Evolutionary conservation across 2,329 filamentous ascomycete genomes (phyloP).

Genomic region (Chrysoporthe cubensis): DNA sequence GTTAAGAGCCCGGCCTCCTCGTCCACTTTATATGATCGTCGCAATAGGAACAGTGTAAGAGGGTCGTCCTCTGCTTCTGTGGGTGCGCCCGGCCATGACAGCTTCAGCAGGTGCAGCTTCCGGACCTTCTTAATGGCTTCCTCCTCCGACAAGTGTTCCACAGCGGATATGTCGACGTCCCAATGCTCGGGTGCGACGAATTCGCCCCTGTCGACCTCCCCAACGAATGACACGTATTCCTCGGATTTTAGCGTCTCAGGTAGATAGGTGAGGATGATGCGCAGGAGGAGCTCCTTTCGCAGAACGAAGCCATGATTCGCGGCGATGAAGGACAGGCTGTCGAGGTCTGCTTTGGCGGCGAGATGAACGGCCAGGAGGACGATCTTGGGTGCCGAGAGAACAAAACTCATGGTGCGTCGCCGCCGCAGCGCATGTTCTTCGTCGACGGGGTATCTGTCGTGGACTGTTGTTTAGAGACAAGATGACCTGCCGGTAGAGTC

Average conservation of each 20-base stretch:
- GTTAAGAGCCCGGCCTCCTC: conserved; percentile 71
- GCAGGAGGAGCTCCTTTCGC: conserved; percentile 66
- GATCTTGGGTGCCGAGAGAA: conserved; percentile 68
- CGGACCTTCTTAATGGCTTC: conserved; percentile 66
- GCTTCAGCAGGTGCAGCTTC: conserved; percentile 65
- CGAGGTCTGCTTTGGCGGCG: conserved; percentile 67
- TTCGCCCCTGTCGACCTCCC: conserved; percentile 56
- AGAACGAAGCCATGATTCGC: conserved; percentile 61
- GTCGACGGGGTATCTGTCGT: not conserved
- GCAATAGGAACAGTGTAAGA: conserved; percentile 67
- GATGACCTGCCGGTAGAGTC: conserved; percentile 2
- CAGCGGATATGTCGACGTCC: conserved; percentile 58
- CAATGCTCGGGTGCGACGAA: conserved; percentile 45
- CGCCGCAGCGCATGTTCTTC: conserved; percentile 29
- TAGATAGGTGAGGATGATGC: conserved; percentile 76
- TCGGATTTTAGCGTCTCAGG: conserved; percentile 70
- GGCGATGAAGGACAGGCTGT: conserved; percentile 63
- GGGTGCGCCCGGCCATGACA: conserved; percentile 55
- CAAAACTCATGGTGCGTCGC: conserved; percentile 42
- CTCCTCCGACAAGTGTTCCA: conserved; percentile 63
- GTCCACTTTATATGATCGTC: conserved; percentile 71
- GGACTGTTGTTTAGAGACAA: not conserved
- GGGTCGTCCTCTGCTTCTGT: conserved; percentile 55
- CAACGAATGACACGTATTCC: conserved; percentile 65
- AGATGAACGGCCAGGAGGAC: conserved; percentile 74